Evolutionary conservation across 1,284 basidiomycete species (phyloP).

Genomic region (Trichosporon asahii): DNA sequence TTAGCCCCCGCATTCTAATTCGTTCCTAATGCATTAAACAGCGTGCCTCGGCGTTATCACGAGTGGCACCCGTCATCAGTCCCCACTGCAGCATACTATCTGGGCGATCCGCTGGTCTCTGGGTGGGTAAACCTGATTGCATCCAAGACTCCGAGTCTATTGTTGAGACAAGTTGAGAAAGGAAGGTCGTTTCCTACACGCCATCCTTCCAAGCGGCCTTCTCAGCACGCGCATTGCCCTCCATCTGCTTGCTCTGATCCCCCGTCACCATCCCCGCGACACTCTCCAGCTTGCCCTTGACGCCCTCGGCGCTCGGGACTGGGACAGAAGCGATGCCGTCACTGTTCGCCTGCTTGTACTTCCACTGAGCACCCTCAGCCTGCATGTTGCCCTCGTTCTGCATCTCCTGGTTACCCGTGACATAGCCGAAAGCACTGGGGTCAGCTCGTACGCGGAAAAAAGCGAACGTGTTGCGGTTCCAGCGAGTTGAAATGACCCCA

Average conservation of each 20-base stretch:
- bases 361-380: conserved; percentile 45
- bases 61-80: background rate
- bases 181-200: conserved; percentile 12
- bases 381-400: conserved; percentile 48
- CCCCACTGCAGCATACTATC: too few species aligned
- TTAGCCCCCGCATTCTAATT: background rate
- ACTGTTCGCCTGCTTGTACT: conserved; percentile 39
- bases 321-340: conserved; percentile 24
- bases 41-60: conserved; percentile 2
- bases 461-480: too few species aligned
- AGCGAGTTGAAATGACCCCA: too few species aligned
- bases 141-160: background rate
- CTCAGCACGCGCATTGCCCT: conserved; percentile 44
- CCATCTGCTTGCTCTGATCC: conserved; percentile 45
- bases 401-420: conserved; percentile 45
- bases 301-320: conserved; percentile 35
- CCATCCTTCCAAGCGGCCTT: conserved; percentile 49
- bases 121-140: background rate
- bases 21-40: background rate
- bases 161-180: background rate
- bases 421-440: conserved; percentile 42
- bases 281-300: conserved; percentile 45
- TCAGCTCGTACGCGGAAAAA: too few species aligned
- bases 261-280: conserved; percentile 47
- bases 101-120: too few species aligned